phyloP scores from a whole-genome alignment of 805 yeast species.

The Teunomyces atbi region DNA sequence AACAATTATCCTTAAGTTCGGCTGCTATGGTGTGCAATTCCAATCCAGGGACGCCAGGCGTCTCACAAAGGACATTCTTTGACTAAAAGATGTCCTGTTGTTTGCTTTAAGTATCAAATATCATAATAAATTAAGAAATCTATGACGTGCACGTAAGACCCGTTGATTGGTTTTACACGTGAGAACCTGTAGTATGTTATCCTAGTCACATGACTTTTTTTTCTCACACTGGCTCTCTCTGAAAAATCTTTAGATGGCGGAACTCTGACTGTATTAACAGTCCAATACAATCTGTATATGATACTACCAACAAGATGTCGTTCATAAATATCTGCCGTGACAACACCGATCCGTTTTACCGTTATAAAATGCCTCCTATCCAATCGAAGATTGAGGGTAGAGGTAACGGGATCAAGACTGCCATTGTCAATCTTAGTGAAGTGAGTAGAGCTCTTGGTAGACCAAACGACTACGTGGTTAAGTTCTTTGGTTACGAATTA shows the following conservation, averaged over 20 bases:
- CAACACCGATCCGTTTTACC: slow-evolving; percentile 96
- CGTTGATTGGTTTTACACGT: too few species aligned
- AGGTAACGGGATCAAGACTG: slow-evolving; percentile 98
- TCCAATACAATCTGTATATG: background rate
- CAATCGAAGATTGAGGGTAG: slow-evolving; percentile 97
- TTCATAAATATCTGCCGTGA: slow-evolving; percentile 93
- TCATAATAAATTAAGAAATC: background rate
- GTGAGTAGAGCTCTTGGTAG: slow-evolving; percentile 93
- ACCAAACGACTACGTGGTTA: slow-evolving; percentile 88
- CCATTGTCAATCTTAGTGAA: slow-evolving; percentile 83
- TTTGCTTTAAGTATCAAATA: background rate
- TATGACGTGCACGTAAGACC: too few species aligned
- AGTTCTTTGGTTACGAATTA: slow-evolving; percentile 92
- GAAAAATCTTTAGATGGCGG: slow-evolving; percentile 5
- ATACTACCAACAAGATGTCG: slow-evolving; percentile 54
- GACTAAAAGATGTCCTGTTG: background rate
- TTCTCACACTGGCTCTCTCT: background rate
- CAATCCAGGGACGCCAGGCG: slow-evolving; percentile 39
- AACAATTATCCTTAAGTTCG: slow-evolving; percentile 44
- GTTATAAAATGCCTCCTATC: slow-evolving; percentile 98
- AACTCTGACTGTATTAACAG: background rate
- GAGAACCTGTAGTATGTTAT: too few species aligned
- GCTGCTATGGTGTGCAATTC: slow-evolving; percentile 48
- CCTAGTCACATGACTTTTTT: background rate
- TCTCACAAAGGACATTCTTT: background rate